Evolutionary conservation across 108 stramenopile genomes (phyloP), one percentile per base, ranked within the genome.

Genomic region (Cyclotella sp.): DNA sequence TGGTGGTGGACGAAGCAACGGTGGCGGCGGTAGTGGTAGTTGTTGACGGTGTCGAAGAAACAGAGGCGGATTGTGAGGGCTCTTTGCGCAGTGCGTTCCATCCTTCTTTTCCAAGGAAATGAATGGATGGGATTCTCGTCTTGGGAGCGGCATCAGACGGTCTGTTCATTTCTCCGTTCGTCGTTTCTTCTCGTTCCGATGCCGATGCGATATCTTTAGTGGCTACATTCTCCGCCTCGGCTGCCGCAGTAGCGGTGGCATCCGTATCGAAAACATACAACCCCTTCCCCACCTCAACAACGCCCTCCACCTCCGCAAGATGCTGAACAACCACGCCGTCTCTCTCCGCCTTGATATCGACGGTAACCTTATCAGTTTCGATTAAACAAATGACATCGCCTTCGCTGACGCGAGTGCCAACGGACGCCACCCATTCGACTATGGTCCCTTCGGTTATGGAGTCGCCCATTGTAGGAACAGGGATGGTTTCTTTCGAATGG

Each of bases 341-440:
- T 22, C 70, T 75, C 44, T 91, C 84, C 14, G 96, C 90, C 83
- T 95, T 95, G 81, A 97, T 93, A 78, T 97, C 96, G 22, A 97
- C 93, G 5, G 94, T 95, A 24, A 97, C 96, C 79, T 97, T 97
- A 45, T 97, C 96, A 6, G 96, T 97, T 73, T 97, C 96, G 16
- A 97, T 85, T 24, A 97, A 72, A 15, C 90, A 93, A 16, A 97
- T 82, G 39, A 97, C 96, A 78, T 97, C 94, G 19, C 90, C 94
- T 26, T 86, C 89, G 12, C 88, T 77, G 18, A 97, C 90, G 13
- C 44, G 72, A 72, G 95, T 86, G 13, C 96, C 96, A 26, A 87
- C 66, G 34, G 85, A 70, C 0, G 77, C 93, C 7, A 80, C 75
- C 96, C 96, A 97, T 76, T 94, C 93, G 12, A 95, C 92, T 65